These are phyloP conservation scores for Alternaria burnsii DNA, from an alignment of 2,329 filamentous ascomycete genomes.

Conservation along the genomic window DNA sequence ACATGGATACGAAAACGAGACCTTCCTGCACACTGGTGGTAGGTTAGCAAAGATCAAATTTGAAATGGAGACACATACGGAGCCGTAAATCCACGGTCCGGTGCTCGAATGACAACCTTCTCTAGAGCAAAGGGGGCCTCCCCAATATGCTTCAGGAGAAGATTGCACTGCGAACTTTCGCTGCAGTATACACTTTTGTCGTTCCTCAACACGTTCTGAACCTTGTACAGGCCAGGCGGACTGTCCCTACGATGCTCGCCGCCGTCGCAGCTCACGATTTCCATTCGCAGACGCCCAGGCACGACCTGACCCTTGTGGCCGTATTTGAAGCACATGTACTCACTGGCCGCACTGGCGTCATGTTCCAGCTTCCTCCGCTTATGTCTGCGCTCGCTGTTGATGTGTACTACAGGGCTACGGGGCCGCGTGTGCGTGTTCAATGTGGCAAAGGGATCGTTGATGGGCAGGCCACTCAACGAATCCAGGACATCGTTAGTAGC, in stretches of 20 bases:
- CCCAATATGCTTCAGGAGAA: constrained; percentile 83
- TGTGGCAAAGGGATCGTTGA: constrained; percentile 23
- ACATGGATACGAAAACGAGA: constrained; percentile 91
- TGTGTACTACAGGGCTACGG: constrained; percentile 35
- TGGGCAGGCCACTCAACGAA: constrained; percentile 34
- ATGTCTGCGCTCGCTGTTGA: constrained; percentile 33
- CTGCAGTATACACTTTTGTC: constrained; percentile 90
- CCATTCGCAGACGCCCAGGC: constrained; percentile 81
- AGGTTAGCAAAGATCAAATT: constrained; percentile 42
- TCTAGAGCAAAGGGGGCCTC: constrained; percentile 82
- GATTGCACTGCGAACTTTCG: constrained; percentile 84
- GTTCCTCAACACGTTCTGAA: constrained; percentile 82
- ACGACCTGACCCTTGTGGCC: constrained; percentile 89
- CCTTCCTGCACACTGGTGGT: constrained; percentile 80
- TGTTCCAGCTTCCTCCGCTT: constrained; percentile 54
- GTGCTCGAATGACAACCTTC: constrained; percentile 87
- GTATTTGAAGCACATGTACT: constrained; percentile 70
- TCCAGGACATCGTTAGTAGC: constrained; percentile 31
- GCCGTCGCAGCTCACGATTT: constrained; percentile 88
- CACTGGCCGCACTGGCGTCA: constrained; percentile 32
- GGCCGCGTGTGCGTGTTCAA: constrained; percentile 20
- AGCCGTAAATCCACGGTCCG: constrained; percentile 80
- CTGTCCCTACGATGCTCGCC: constrained; percentile 71
- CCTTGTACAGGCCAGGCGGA: constrained; percentile 54
- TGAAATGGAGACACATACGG: constrained; percentile 69